These are phyloP conservation scores for Neoboletus magnificus DNA, from an alignment of 768 basidiomycete species.

Conservation along the genomic window DNA sequence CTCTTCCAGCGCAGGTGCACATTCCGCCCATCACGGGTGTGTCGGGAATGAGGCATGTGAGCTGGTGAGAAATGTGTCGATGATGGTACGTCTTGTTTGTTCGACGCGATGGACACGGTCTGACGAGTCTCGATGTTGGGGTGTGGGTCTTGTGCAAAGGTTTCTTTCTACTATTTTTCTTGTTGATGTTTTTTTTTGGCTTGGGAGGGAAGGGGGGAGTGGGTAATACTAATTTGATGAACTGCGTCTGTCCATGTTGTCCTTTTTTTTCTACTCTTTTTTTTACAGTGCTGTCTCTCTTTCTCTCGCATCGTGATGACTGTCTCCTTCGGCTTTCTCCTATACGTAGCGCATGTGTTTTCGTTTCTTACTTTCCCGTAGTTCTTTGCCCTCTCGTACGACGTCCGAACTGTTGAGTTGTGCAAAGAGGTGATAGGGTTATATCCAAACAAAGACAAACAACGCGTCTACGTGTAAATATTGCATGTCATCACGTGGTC, in stretches of 20 bases:
- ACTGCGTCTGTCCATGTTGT: slow-evolving; percentile 3
- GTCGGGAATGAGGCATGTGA: slow-evolving; percentile 26
- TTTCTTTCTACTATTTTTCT: slow-evolving; percentile 8
- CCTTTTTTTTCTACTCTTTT: not conserved
- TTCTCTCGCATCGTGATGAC: not conserved
- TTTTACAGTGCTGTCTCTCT: not conserved
- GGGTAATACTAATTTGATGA: slow-evolving; percentile 21
- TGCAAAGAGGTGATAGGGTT: not conserved
- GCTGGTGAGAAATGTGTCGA: slow-evolving; percentile 17
- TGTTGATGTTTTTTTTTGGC: slow-evolving; percentile 16
- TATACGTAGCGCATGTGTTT: slow-evolving; percentile 1
- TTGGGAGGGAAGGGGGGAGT: not conserved
- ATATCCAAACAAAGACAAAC: slow-evolving; percentile 9
- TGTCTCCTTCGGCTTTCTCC: not conserved
- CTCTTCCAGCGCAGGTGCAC: slow-evolving; percentile 12
- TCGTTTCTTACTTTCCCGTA: not conserved
- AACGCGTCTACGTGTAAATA: slow-evolving; percentile 10
- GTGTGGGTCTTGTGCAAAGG: not conserved
- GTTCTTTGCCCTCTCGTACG: not conserved
- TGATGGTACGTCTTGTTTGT: slow-evolving; percentile 1
- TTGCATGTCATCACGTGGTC: slow-evolving; percentile 8
- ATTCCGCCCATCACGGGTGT: slow-evolving; percentile 17
- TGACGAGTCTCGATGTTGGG: not conserved
- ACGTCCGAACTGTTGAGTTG: not conserved
- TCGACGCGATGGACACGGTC: not conserved